Conservation (phyloP, 331 rosid species). For the Erythrophleum ivorense region DNA sequence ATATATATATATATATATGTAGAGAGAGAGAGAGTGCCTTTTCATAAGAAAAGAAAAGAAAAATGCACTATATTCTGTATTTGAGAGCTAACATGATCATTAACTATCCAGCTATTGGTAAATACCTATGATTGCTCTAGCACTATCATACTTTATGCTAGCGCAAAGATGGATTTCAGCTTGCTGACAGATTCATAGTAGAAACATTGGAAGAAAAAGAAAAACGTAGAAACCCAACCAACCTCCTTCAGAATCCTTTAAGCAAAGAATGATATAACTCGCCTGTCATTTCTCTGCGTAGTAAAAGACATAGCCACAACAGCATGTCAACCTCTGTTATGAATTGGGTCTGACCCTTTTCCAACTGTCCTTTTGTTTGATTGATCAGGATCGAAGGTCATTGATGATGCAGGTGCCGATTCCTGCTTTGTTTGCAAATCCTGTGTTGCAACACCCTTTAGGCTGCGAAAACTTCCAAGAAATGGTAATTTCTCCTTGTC, state of each 20-base stretch:
- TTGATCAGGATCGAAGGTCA: slow-evolving; percentile 65
- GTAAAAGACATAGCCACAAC: slow-evolving; percentile 38
- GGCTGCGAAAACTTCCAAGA: slow-evolving; percentile 52
- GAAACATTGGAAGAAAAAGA: slow-evolving; percentile 18
- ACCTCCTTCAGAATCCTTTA: slow-evolving; percentile 42
- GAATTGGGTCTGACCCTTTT: slow-evolving; percentile 88
- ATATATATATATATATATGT: too few relatives aligned
- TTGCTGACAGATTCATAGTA: slow-evolving; percentile 41
- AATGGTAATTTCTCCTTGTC: slow-evolving; percentile 46
- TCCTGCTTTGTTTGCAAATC: slow-evolving; percentile 52
- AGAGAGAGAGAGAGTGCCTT: neutral
- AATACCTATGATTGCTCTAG: slow-evolving; percentile 55
- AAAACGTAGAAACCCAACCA: slow-evolving; percentile 50
- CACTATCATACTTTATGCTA: slow-evolving; percentile 37
- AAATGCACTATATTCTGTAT: slow-evolving; percentile 49
- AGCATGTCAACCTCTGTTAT: slow-evolving; percentile 70
- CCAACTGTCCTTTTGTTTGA: slow-evolving; percentile 69
- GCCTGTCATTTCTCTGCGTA: slow-evolving; percentile 34
- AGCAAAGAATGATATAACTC: slow-evolving; percentile 47
- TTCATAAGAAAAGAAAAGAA: slow-evolving; percentile 24
- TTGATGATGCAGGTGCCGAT: slow-evolving; percentile 71
- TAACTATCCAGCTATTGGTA: slow-evolving; percentile 57
- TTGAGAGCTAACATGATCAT: slow-evolving; percentile 50
- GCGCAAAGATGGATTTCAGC: slow-evolving; percentile 49
- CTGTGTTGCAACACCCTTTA: slow-evolving; percentile 52